These are phyloP conservation scores for Leccinum subrobustum DNA, from an alignment of 1,284 basidiomycete species.

Conservation along the genomic window DNA sequence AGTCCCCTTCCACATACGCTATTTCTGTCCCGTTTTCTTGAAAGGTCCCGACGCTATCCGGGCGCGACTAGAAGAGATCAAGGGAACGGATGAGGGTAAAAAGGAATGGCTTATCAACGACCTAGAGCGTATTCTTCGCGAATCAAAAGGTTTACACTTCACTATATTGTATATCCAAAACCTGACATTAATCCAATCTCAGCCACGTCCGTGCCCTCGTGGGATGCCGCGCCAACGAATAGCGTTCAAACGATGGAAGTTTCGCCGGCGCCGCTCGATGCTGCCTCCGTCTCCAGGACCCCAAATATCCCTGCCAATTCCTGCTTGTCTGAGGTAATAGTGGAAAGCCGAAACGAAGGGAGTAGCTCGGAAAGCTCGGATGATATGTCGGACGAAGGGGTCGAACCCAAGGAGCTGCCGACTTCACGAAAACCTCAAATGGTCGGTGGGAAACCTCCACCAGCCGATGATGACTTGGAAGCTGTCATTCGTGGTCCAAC, in stretches of 20 bases:
- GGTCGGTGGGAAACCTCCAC: conserved; percentile 7
- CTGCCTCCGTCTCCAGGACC: conserved; percentile 6
- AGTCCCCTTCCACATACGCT: conserved; percentile 38
- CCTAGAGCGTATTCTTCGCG: conserved; percentile 32
- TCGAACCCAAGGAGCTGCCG: conserved; percentile 1
- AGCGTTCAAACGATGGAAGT: background rate
- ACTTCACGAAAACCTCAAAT: conserved; percentile 5
- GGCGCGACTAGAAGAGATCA: conserved; percentile 39
- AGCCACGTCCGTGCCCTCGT: conserved; percentile 3
- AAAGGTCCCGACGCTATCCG: conserved; percentile 39
- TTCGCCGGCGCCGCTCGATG: background rate
- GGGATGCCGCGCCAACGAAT: background rate
- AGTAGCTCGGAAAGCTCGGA: conserved; percentile 35
- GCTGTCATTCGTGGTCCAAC: conserved; percentile 48
- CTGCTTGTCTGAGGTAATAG: conserved; percentile 30
- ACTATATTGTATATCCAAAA: background rate
- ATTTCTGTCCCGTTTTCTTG: conserved; percentile 42
- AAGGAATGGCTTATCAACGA: conserved; percentile 36
- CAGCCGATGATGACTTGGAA: conserved; percentile 41
- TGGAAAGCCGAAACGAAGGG: conserved; percentile 35
- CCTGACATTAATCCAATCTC: conserved; percentile 1
- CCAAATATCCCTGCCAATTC: conserved; percentile 25
- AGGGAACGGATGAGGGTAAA: conserved; percentile 23
- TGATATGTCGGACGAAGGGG: conserved; percentile 13
- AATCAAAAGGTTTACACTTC: conserved; percentile 18